A percentile compares a stretch with the other conserved stretches of the same genome.
phyloP scores from a whole-genome alignment of 2,329 filamentous ascomycete genomes.

The Epichloe sibirici region DNA sequence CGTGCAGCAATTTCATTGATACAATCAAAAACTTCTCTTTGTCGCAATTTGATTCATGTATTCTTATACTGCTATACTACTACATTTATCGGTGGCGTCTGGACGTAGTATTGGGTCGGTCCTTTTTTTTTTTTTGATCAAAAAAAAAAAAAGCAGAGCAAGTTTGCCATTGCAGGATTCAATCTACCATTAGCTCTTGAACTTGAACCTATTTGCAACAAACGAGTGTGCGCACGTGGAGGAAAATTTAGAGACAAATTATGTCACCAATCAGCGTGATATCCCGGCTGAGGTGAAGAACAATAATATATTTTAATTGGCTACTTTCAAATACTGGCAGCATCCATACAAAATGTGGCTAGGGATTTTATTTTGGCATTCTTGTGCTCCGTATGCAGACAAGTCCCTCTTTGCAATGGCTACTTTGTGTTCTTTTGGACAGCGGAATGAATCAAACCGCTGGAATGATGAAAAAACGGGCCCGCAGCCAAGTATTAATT shows the following conservation, averaged over 20 bases:
- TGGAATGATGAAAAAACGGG: too few species aligned
- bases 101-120: not conserved
- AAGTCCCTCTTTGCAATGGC: too few species aligned
- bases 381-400: too few species aligned
- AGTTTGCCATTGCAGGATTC: not conserved
- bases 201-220: constrained; percentile 1
- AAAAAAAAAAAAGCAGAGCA: not conserved
- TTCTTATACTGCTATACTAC: not conserved
- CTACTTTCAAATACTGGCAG: not conserved
- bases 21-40: constrained; percentile 13
- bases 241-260: constrained; percentile 1
- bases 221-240: not conserved
- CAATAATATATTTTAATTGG: constrained; percentile 5
- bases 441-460: too few species aligned
- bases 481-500: too few species aligned
- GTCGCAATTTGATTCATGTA: constrained; percentile 17
- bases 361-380: too few species aligned
- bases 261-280: not conserved
- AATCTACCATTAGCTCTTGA: not conserved
- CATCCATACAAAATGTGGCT: too few species aligned
- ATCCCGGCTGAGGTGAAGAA: not conserved
- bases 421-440: too few species aligned
- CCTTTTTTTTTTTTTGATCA: not conserved
- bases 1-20: constrained; percentile 16
- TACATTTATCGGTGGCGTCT: not conserved